Conservation (phyloP, 495 filamentous ascomycete genomes). For the Lasiosphaeria hispida region DNA sequence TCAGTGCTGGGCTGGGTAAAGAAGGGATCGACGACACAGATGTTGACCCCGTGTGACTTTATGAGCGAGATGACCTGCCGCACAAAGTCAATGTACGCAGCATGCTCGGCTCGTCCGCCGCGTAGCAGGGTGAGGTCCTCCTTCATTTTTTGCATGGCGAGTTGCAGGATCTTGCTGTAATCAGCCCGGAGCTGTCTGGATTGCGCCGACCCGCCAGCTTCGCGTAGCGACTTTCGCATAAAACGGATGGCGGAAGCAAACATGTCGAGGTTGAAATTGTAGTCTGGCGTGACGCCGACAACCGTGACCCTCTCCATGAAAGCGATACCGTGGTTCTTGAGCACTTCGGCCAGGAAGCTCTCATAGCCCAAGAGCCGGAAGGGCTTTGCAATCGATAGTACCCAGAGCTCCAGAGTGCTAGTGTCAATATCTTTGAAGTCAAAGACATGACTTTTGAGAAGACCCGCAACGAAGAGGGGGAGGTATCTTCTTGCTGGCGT, state of each 20-base stretch:
- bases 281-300: slow-evolving; percentile 31
- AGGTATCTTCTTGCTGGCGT: slow-evolving; percentile 34
- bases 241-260: slow-evolving; percentile 38
- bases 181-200: slow-evolving; percentile 30
- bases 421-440: slow-evolving; percentile 40
- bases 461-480: slow-evolving; percentile 39
- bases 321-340: slow-evolving; percentile 32
- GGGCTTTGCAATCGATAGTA: slow-evolving; percentile 42
- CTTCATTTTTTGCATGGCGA: slow-evolving; percentile 49
- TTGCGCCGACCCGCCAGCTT: slow-evolving; percentile 14
- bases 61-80: slow-evolving; percentile 44
- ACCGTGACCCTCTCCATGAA: slow-evolving; percentile 35
- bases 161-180: slow-evolving; percentile 36
- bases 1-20: slow-evolving; percentile 46
- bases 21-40: slow-evolving; percentile 44
- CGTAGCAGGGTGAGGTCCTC: slow-evolving; percentile 38
- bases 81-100: slow-evolving; percentile 42
- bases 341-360: slow-evolving; percentile 39
- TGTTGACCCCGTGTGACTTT: slow-evolving; percentile 43
- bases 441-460: slow-evolving; percentile 39
- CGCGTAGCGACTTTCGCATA: slow-evolving; percentile 43
- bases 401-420: slow-evolving; percentile 36
- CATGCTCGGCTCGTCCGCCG: slow-evolving; percentile 31
- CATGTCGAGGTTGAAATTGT: slow-evolving; percentile 39
- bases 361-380: slow-evolving; percentile 36